Percentiles rank a stretch among this genome's conserved stretches.
Conservation (phyloP, 2,329 filamentous ascomycete genomes). For the Mycosphaerelloides madeirae region DNA sequence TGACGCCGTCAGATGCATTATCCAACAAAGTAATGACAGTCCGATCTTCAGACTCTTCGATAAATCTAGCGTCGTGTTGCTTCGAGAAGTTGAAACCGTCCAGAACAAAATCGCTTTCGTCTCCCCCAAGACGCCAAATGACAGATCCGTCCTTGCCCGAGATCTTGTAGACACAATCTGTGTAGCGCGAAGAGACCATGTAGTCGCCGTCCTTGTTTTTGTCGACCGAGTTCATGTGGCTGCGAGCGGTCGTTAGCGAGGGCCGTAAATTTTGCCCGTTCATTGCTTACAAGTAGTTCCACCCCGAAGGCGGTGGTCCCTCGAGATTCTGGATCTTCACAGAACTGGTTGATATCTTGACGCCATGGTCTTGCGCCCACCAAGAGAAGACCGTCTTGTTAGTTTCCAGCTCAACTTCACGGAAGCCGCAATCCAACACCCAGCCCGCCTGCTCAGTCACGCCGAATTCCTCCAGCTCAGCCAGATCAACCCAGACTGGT, state of each 20-base stretch:
- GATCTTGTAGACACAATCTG: constrained; percentile 37
- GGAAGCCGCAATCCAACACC: constrained; percentile 9
- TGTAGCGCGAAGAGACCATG: constrained; percentile 37
- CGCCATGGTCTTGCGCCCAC: constrained; percentile 29
- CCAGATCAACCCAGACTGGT: not conserved
- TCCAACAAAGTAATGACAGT: constrained; percentile 8
- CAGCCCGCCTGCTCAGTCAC: not conserved
- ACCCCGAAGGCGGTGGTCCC: constrained; percentile 1
- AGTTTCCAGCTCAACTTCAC: constrained; percentile 31
- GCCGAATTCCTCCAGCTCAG: not conserved
- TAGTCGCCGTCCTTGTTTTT: constrained; percentile 37
- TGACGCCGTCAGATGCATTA: constrained; percentile 4
- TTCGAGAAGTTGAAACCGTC: constrained; percentile 1
- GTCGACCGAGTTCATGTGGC: constrained; percentile 38
- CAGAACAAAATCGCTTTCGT: constrained; percentile 8
- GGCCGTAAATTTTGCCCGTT: too few species aligned
- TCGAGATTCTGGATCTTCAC: constrained; percentile 25
- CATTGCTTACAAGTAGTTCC: constrained; percentile 12
- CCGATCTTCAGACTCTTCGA: not conserved
- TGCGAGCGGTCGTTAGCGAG: not conserved
- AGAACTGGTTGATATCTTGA: constrained; percentile 21
- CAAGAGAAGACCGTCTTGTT: constrained; percentile 33
- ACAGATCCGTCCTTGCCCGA: constrained; percentile 33
- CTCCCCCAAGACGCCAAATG: constrained; percentile 35
- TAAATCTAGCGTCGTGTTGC: constrained; percentile 1